phyloP scores from a whole-genome alignment of 148 eudicot genomes.

The Polygonum aviculare region DNA sequence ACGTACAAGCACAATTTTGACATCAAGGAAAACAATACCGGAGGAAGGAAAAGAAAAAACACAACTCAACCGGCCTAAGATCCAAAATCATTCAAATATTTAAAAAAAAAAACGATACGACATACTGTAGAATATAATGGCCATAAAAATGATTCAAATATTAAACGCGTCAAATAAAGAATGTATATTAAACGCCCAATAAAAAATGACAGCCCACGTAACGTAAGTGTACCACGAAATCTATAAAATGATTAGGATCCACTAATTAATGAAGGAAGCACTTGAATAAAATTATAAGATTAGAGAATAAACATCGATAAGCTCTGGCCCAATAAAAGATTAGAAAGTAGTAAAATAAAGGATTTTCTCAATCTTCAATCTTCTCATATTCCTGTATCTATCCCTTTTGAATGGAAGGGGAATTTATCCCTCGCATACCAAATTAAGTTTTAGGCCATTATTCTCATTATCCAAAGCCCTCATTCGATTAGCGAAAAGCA shows the following conservation, averaged over 20 bases:
- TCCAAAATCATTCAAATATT: background rate
- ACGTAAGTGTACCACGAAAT: background rate
- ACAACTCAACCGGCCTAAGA: background rate
- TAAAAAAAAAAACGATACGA: no score
- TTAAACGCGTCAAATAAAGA: no score
- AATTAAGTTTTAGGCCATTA: conserved; percentile 4
- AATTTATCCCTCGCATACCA: conserved; percentile 5
- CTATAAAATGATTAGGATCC: background rate
- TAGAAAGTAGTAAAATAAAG: background rate
- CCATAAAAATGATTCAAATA: no score
- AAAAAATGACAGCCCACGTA: background rate
- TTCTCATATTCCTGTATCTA: background rate
- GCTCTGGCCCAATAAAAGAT: background rate
- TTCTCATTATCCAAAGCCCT: conserved; percentile 4
- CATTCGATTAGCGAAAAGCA: background rate
- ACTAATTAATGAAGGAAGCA: conserved; percentile 2
- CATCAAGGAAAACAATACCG: background rate
- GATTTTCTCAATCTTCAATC: background rate
- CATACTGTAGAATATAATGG: no score
- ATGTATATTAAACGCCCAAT: no score
- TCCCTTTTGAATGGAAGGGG: background rate
- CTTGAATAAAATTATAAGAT: background rate
- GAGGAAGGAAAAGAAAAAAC: no score
- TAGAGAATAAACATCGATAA: background rate
- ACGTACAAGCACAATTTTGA: background rate